These are phyloP conservation scores for Coelastrella sp. DNA, from an alignment of 139 green algal genomes.

Conservation along the genomic window DNA sequence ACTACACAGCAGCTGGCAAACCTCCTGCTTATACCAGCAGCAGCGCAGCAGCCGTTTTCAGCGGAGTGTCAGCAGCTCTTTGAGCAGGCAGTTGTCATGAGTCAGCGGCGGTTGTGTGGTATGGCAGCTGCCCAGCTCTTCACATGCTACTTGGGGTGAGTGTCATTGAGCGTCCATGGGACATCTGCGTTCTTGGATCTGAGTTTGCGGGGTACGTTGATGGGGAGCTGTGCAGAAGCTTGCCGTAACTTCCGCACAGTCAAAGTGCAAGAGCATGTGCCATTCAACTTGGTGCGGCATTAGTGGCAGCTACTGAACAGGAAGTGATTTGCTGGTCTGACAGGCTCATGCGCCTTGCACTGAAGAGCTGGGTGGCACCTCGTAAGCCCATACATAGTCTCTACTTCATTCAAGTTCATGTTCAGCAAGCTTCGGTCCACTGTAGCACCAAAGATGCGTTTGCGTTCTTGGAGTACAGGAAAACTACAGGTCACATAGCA, in stretches of 20 bases:
- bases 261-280: no score
- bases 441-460: no score
- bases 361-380: no score
- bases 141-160: constrained; percentile 36
- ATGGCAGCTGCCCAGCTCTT: constrained; percentile 27
- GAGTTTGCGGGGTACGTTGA: neutral
- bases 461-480: no score
- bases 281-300: no score
- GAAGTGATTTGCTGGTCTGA: no score
- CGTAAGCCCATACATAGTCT: no score
- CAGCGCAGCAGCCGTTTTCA: neutral
- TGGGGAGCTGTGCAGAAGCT: neutral
- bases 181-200: neutral
- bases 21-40: constrained; percentile 34
- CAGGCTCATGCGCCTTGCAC: no score
- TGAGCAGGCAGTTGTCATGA: constrained; percentile 4
- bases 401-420: no score
- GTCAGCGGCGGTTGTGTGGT: neutral
- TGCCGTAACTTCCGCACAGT: neutral
- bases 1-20: constrained; percentile 29
- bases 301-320: no score
- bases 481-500: no score
- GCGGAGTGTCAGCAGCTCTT: neutral
- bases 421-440: no score
- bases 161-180: neutral